Evolutionary conservation across 2,329 filamentous ascomycete species (phyloP).

Genomic region (Talaromyces funiculosus): DNA sequence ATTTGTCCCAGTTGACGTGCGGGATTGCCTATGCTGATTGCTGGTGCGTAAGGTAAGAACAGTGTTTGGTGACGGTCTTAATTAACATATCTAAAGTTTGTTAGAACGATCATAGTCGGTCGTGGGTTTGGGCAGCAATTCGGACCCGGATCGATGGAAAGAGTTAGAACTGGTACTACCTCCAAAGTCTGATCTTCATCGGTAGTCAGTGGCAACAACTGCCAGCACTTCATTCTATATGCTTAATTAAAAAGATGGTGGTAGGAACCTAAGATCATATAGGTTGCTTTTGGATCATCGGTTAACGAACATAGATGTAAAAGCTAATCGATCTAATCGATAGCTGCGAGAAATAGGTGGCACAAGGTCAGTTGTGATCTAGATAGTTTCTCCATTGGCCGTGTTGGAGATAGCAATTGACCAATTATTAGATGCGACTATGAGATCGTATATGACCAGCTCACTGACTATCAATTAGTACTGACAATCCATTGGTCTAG

Average conservation of each 20-base stretch:
- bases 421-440: neutral
- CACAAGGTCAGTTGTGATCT: neutral
- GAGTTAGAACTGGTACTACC: neutral
- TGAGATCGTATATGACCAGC: neutral
- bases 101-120: neutral
- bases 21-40: neutral
- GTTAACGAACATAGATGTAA: neutral
- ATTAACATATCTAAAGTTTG: conserved; percentile 1
- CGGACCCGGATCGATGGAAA: neutral
- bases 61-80: neutral
- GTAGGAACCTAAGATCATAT: neutral
- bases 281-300: neutral
- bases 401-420: neutral
- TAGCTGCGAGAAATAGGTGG: neutral
- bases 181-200: neutral
- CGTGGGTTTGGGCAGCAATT: conserved; percentile 13
- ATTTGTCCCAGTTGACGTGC: neutral
- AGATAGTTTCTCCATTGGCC: neutral
- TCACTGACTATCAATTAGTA: neutral
- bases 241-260: neutral
- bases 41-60: neutral
- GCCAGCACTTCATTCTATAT: neutral
- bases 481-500: neutral
- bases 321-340: neutral
- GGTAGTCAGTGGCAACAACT: neutral